A percentile compares a stretch with the other conserved stretches of the same genome.
phyloP scores from a whole-genome alignment of 2,329 filamentous ascomycete species.

The Myriangium duriaei region DNA sequence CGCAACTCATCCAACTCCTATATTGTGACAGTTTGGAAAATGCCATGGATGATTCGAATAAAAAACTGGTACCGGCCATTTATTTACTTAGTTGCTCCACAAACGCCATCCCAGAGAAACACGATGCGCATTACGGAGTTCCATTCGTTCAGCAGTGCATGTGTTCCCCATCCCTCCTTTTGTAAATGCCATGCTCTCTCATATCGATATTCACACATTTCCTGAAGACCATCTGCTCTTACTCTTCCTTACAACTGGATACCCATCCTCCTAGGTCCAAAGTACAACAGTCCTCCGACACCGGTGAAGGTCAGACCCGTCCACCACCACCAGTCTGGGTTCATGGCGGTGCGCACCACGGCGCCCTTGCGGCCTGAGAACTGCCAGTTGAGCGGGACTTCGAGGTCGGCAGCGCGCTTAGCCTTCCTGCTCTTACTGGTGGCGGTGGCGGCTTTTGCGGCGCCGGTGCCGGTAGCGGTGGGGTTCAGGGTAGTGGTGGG shows the following conservation, averaged over 20 bases:
- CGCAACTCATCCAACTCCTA: too few relatives aligned
- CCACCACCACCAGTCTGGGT: slow-evolving; percentile 39
- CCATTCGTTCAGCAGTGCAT: too few relatives aligned
- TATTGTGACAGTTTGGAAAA: too few relatives aligned
- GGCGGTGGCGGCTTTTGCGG: slow-evolving; percentile 20
- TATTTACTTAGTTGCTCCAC: too few relatives aligned
- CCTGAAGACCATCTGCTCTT: too few relatives aligned
- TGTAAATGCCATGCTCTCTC: too few relatives aligned
- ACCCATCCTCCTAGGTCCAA: slow-evolving; percentile 26
- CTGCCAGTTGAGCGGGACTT: slow-evolving; percentile 30
- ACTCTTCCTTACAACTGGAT: slow-evolving; percentile 15
- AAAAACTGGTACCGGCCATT: too few relatives aligned
- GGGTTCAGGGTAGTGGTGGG: slow-evolving; percentile 56
- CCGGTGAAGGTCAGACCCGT: slow-evolving; percentile 36
- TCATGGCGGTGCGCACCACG: slow-evolving; percentile 24
- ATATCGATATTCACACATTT: too few relatives aligned
- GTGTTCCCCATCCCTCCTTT: too few relatives aligned
- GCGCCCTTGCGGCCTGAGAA: slow-evolving; percentile 14
- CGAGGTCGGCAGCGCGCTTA: slow-evolving; percentile 19
- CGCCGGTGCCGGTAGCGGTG: slow-evolving; percentile 25
- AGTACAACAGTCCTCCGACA: slow-evolving; percentile 36
- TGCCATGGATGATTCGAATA: too few relatives aligned
- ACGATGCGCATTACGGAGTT: too few relatives aligned
- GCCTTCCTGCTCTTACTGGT: slow-evolving; percentile 15
- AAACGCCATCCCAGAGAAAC: too few relatives aligned